Percentiles rank a stretch among this genome's conserved stretches.
phyloP scores from a whole-genome alignment of 1,284 basidiomycete genomes.

The Schizophyllum commune region DNA sequence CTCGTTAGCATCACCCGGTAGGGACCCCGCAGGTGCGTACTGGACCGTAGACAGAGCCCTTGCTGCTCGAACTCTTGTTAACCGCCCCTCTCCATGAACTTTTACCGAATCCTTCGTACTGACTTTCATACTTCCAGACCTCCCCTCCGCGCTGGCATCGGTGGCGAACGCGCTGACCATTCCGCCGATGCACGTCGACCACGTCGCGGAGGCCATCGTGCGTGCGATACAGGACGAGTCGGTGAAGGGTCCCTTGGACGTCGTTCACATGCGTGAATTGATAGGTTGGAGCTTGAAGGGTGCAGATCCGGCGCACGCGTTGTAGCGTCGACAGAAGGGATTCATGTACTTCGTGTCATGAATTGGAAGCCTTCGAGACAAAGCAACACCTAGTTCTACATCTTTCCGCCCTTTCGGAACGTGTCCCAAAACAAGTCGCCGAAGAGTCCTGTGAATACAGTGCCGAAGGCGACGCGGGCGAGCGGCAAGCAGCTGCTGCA shows the following conservation, averaged over 20 bases:
- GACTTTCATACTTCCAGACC: slow-evolving; percentile 1
- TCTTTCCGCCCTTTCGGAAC: too few relatives aligned
- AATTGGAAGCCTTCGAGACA: too few relatives aligned
- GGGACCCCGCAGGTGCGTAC: not conserved
- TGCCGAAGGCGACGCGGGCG: too few relatives aligned
- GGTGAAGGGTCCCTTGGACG: slow-evolving; percentile 67
- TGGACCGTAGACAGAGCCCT: not conserved
- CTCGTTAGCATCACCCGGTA: not conserved
- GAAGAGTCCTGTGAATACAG: too few relatives aligned
- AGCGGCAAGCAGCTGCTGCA: too few relatives aligned
- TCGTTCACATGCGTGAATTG: slow-evolving; percentile 66
- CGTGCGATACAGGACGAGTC: slow-evolving; percentile 40
- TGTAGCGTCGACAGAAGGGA: too few relatives aligned
- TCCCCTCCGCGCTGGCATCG: slow-evolving; percentile 49
- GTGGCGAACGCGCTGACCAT: slow-evolving; percentile 73
- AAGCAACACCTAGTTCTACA: too few relatives aligned
- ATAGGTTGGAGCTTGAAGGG: slow-evolving; percentile 46
- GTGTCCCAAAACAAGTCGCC: too few relatives aligned
- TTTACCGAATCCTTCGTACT: not conserved
- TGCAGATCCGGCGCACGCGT: too few relatives aligned
- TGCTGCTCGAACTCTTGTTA: not conserved
- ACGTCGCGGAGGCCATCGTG: slow-evolving; percentile 83
- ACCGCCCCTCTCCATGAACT: not conserved
- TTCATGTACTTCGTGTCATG: too few relatives aligned
- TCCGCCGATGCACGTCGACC: slow-evolving; percentile 93